Evolutionary conservation across 2,329 filamentous ascomycete genomes (phyloP).

Genomic region (Alternaria infectoria): DNA sequence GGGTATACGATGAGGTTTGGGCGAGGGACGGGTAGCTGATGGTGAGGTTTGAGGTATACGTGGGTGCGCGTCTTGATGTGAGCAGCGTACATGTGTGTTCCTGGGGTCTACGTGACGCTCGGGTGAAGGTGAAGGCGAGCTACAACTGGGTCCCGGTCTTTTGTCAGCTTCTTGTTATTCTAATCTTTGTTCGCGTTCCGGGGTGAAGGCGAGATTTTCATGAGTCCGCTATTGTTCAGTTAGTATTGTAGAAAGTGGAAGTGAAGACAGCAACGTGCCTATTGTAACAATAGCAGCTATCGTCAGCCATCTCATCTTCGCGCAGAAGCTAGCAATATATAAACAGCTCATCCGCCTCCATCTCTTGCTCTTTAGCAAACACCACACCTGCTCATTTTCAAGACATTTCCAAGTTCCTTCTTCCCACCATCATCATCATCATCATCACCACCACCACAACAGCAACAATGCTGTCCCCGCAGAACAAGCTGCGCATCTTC

Average conservation of each 20-base stretch:
- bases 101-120: not conserved
- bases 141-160: not conserved
- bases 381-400: not conserved
- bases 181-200: not conserved
- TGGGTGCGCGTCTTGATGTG: not conserved
- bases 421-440: not conserved
- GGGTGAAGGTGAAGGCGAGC: not conserved
- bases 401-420: not conserved
- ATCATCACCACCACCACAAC: not conserved
- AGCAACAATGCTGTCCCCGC: slow-evolving; percentile 8
- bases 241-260: not conserved
- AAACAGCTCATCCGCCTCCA: not conserved
- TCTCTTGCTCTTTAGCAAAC: not conserved
- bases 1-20: not conserved
- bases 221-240: not conserved
- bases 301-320: not conserved
- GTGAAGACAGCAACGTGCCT: not conserved
- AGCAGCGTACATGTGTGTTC: not conserved
- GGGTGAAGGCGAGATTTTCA: not conserved
- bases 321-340: not conserved
- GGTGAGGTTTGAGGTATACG: not conserved
- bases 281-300: not conserved
- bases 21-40: no score
- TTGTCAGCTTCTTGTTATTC: not conserved
- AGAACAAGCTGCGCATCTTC: slow-evolving; percentile 1